A percentile compares a stretch with the other conserved stretches of the same genome.
These are phyloP conservation scores for Benincasa hispida DNA, from an alignment of 306 rosid genomes.

Conservation along the genomic window DNA sequence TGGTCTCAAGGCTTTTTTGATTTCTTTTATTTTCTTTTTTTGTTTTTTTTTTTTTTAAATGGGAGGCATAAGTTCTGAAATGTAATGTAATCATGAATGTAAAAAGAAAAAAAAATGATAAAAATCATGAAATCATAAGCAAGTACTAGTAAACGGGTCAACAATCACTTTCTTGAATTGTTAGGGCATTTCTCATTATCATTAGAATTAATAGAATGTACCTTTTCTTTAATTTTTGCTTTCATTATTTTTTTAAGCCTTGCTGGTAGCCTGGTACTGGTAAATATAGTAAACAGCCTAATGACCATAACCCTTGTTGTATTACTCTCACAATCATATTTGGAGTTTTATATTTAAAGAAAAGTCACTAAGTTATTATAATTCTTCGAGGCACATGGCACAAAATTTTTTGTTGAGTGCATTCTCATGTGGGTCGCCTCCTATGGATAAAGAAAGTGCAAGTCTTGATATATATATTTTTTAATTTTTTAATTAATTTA, in stretches of 20 bases:
- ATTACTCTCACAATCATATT: background rate
- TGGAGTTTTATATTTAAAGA: background rate
- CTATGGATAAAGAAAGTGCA: background rate
- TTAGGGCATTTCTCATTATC: background rate
- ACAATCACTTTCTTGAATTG: background rate
- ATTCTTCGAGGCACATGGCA: background rate
- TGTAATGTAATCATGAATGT: background rate
- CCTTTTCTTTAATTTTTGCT: background rate
- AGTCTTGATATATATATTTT: background rate
- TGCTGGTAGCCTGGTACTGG: background rate
- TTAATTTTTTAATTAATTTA: no score
- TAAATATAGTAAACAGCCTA: background rate
- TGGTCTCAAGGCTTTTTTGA: background rate
- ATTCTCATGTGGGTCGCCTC: background rate
- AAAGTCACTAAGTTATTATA: background rate
- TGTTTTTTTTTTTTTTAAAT: background rate
- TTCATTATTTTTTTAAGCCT: background rate
- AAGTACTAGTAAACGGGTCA: background rate
- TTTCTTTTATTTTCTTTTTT: no score
- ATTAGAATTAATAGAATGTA: background rate
- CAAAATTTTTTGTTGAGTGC: background rate
- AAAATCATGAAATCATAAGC: background rate
- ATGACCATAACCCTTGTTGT: background rate
- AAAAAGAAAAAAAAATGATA: background rate
- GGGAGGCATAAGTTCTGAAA: slow-evolving; percentile 1